These are phyloP conservation scores for Cucumis hystrix DNA, from an alignment of 306 rosid species.

Conservation along the genomic window DNA sequence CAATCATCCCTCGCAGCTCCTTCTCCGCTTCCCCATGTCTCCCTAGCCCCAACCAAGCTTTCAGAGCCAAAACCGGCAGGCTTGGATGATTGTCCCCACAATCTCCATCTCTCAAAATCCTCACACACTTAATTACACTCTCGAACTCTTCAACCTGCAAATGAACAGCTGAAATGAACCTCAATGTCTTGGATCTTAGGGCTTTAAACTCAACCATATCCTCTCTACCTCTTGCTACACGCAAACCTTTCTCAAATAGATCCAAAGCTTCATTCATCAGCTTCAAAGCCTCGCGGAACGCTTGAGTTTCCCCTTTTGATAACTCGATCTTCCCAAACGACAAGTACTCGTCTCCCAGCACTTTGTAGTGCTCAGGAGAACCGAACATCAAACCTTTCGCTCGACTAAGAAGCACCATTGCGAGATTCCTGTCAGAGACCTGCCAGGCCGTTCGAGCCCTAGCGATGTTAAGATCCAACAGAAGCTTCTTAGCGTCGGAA, in stretches of 20 bases:
- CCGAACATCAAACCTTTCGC: conserved; percentile 58
- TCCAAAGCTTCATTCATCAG: conserved; percentile 86
- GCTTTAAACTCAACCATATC: conserved; percentile 38
- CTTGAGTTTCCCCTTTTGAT: conserved; percentile 25
- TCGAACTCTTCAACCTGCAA: conserved; percentile 73
- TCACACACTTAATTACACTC: conserved; percentile 76
- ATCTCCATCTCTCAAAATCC: conserved; percentile 64
- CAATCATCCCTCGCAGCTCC: conserved; percentile 81
- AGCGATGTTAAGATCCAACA: conserved; percentile 64
- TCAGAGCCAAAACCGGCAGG: conserved; percentile 79
- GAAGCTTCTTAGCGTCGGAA: conserved; percentile 34
- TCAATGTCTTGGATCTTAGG: conserved; percentile 49
- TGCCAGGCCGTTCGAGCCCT: conserved; percentile 84
- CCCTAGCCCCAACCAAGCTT: conserved; percentile 80
- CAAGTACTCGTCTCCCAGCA: conserved; percentile 51
- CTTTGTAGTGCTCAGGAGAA: conserved; percentile 34
- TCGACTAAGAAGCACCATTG: conserved; percentile 53
- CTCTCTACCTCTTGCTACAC: conserved; percentile 35
- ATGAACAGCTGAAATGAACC: conserved; percentile 77
- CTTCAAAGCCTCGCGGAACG: conserved; percentile 49
- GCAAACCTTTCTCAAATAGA: conserved; percentile 52
- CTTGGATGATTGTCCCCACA: conserved; percentile 76
- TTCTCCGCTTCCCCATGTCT: conserved; percentile 70
- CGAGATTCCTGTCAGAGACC: conserved; percentile 49
- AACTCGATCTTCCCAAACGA: conserved; percentile 45